Conservation (phyloP, 139 green algal species). For the Ettlia oleoabundans region DNA sequence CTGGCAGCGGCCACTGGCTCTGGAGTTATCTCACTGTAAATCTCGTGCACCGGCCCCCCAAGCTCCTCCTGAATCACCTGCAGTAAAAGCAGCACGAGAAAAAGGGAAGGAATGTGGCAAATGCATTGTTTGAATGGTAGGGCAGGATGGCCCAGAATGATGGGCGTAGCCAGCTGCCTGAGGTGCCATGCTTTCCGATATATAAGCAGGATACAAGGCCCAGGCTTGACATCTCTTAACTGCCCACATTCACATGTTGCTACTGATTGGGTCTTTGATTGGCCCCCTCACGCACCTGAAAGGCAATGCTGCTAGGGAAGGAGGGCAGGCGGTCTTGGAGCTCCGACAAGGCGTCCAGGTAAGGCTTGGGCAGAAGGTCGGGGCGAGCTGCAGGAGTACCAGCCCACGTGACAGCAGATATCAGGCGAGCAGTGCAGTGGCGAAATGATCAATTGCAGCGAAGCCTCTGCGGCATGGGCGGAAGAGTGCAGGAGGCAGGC, state of each 20-base stretch:
- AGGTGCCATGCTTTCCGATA: too few species aligned
- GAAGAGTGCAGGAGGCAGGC: too few species aligned
- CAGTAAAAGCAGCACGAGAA: neutral
- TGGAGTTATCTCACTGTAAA: conserved; percentile 73
- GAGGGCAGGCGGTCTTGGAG: conserved; percentile 82
- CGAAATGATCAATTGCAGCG: neutral
- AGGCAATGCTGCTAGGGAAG: conserved; percentile 75
- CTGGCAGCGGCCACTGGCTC: conserved; percentile 85
- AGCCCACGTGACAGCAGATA: too few species aligned
- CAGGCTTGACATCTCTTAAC: neutral
- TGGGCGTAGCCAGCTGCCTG: too few species aligned
- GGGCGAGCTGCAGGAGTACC: conserved; percentile 48
- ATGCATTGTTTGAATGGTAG: too few species aligned
- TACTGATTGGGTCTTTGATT: neutral
- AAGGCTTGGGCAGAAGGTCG: conserved; percentile 72
- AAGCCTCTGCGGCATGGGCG: neutral
- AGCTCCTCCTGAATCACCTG: conserved; percentile 89
- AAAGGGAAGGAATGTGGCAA: neutral
- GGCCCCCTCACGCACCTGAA: neutral
- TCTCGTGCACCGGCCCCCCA: conserved; percentile 57
- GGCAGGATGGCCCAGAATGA: too few species aligned
- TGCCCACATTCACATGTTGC: neutral
- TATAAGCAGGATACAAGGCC: too few species aligned
- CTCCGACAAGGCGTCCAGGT: conserved; percentile 78
- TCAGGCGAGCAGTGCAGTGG: too few species aligned